A percentile compares a stretch with the other conserved stretches of the same genome.
Conservation (phyloP, 345 rosid species). For the Syzygium oleosum region DNA sequence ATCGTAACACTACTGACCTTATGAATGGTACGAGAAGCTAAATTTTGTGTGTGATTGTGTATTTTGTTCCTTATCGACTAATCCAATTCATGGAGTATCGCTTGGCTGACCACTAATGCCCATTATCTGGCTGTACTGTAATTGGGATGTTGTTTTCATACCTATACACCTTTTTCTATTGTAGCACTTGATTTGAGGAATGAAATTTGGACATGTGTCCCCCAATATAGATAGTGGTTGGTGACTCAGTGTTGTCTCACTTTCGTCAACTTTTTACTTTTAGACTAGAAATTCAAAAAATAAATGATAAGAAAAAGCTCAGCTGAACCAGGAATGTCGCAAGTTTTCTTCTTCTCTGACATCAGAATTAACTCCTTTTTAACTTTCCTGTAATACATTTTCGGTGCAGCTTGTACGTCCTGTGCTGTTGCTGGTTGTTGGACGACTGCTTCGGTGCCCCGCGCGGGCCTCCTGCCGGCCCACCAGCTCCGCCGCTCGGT, state of each 20-base stretch:
- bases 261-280: background rate
- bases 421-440: constrained; percentile 30
- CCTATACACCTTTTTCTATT: background rate
- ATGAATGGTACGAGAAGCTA: background rate
- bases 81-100: too few species aligned
- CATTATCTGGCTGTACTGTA: too few species aligned
- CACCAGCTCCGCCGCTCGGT: background rate
- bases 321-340: background rate
- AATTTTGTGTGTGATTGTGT: too few species aligned
- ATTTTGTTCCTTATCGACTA: too few species aligned
- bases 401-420: constrained; percentile 10
- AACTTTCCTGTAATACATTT: background rate
- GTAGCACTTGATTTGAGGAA: background rate
- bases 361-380: background rate
- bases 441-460: constrained; percentile 23
- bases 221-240: too few species aligned
- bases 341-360: background rate
- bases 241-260: background rate
- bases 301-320: background rate
- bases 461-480: background rate
- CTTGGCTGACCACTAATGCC: too few species aligned
- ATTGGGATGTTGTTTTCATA: background rate
- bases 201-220: too few species aligned
- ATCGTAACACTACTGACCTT: background rate
- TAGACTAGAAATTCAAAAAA: background rate